A percentile compares a stretch with the other conserved stretches of the same genome.
These are phyloP conservation scores for Malania oleifera DNA, from an alignment of 164 flowering plant genomes.

Conservation along the genomic window DNA sequence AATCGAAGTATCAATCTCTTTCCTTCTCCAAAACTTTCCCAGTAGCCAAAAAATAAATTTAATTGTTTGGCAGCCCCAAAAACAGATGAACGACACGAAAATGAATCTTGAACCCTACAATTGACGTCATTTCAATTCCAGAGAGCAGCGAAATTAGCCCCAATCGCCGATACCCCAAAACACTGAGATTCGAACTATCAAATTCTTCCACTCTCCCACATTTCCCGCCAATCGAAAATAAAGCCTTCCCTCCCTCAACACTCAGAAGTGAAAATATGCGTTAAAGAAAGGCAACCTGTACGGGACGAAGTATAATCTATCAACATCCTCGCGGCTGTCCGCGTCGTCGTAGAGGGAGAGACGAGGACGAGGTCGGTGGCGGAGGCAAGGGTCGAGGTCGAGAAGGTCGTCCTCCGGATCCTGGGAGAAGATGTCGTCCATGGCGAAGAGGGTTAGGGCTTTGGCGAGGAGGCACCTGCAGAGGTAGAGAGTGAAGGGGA, in stretches of 20 bases:
- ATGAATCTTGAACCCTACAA: too few relatives aligned
- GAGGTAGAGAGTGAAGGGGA: neutral
- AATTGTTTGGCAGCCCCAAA: too few relatives aligned
- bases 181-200: neutral
- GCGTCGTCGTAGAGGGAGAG: too few relatives aligned
- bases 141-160: too few relatives aligned
- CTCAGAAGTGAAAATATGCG: neutral
- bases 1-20: too few relatives aligned
- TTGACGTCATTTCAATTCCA: too few relatives aligned
- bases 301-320: constrained; percentile 1
- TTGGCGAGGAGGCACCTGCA: neutral
- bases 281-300: neutral
- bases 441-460: neutral
- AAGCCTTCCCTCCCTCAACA: neutral
- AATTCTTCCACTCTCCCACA: neutral
- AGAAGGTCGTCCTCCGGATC: neutral
- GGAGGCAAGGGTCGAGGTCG: neutral
- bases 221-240: neutral
- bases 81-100: too few relatives aligned
- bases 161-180: too few relatives aligned
- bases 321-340: neutral
- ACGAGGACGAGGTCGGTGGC: neutral
- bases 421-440: constrained; percentile 4
- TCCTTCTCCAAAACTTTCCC: too few relatives aligned
- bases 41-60: too few relatives aligned